A percentile compares a stretch with the other conserved stretches of the same genome.
Evolutionary conservation across 306 rosid species (phyloP).

Genomic region (Dryas drummondii): DNA sequence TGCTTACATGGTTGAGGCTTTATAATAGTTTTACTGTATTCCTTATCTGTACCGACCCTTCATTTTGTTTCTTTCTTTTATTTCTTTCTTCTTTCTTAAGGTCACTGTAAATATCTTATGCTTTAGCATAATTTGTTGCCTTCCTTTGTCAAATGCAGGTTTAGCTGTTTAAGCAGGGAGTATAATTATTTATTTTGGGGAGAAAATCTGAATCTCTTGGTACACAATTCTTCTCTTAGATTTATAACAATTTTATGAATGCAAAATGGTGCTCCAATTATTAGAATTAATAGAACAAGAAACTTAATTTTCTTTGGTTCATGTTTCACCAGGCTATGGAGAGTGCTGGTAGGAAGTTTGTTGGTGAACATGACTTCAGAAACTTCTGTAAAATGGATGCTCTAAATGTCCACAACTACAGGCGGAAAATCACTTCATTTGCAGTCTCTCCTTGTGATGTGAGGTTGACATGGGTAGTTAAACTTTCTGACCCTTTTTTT

Average conservation of each 20-base stretch:
- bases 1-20: neutral
- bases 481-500: slow-evolving; percentile 32
- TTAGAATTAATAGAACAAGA: slow-evolving; percentile 17
- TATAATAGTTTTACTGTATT: neutral
- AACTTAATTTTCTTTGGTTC: slow-evolving; percentile 20
- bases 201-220: slow-evolving; percentile 61
- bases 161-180: slow-evolving; percentile 88
- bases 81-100: neutral
- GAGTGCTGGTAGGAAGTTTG: slow-evolving; percentile 62
- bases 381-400: slow-evolving; percentile 99
- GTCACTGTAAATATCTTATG: neutral
- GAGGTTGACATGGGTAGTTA: slow-evolving; percentile 78
- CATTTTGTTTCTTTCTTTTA: neutral
- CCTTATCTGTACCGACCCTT: neutral
- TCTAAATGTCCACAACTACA: slow-evolving; percentile 81
- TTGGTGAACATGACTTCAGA: slow-evolving; percentile 92
- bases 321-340: slow-evolving; percentile 71
- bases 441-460: slow-evolving; percentile 66
- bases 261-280: slow-evolving; percentile 18
- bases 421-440: slow-evolving; percentile 54
- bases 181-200: slow-evolving; percentile 90
- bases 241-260: slow-evolving; percentile 19
- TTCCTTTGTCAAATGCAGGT: slow-evolving; percentile 50
- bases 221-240: slow-evolving; percentile 29
- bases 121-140: slow-evolving; percentile 28